phyloP scores from a whole-genome alignment of 257 asterid species.

The Solanum piurae region DNA sequence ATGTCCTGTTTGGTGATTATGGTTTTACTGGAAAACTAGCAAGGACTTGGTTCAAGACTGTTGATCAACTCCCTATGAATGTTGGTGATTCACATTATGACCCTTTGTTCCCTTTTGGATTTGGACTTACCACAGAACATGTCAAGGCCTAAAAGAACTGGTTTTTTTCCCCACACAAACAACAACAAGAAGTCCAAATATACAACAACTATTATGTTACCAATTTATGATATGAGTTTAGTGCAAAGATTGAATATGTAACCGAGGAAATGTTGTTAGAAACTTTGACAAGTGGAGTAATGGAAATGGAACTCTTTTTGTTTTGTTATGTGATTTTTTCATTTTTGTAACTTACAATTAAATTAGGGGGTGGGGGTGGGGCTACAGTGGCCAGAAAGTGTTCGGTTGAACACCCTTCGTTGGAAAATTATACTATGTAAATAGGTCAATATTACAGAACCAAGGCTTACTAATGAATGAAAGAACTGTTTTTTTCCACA shows the following conservation, averaged over 20 bases:
- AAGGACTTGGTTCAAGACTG: slow-evolving; percentile 6
- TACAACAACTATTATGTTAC: neutral
- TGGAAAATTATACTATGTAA: too few species aligned
- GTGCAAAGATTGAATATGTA: neutral
- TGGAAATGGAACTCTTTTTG: neutral
- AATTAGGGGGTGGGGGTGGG: too few species aligned
- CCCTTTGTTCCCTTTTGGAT: slow-evolving; percentile 1
- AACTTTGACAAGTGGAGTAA: neutral
- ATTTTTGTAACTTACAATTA: too few species aligned
- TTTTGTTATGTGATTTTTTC: too few species aligned
- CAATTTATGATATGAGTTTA: neutral
- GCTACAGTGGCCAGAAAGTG: too few species aligned
- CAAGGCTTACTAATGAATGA: neutral
- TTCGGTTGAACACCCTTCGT: too few species aligned
- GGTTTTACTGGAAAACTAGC: slow-evolving; percentile 1
- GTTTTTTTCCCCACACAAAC: neutral
- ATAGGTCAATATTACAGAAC: too few species aligned
- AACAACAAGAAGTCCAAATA: neutral
- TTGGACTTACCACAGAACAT: neutral
- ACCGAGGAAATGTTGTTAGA: neutral
- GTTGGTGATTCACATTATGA: slow-evolving; percentile 7
- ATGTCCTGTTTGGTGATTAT: slow-evolving; percentile 3
- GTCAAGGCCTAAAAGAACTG: neutral
- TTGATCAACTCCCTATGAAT: slow-evolving; percentile 10
- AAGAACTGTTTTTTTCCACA: neutral